phyloP scores from a whole-genome alignment of 495 filamentous ascomycete genomes.

The Neurospora intermedia region DNA sequence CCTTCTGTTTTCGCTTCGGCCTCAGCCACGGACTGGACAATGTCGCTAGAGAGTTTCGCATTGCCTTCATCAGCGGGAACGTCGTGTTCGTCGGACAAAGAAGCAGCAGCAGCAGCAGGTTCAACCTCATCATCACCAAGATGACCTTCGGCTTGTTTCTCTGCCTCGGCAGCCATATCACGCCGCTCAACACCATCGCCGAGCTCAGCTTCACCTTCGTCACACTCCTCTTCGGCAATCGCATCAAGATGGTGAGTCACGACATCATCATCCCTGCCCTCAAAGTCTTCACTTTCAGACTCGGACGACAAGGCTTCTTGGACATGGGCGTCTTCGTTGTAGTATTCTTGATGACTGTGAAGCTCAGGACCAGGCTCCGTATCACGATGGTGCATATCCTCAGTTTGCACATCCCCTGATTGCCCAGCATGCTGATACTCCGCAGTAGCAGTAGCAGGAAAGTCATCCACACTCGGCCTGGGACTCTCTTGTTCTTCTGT shows the following conservation, averaged over 20 bases:
- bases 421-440: not conserved
- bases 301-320: not conserved
- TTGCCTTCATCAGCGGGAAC: not conserved
- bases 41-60: not conserved
- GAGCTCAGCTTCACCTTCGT: not conserved
- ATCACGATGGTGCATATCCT: not conserved
- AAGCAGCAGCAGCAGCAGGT: not conserved
- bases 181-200: not conserved
- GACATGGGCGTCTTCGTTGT: not conserved
- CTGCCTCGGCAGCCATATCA: not conserved
- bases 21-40: not conserved
- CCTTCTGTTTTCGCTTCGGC: not conserved
- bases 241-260: not conserved
- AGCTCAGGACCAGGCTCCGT: not conserved
- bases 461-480: not conserved
- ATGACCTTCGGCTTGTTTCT: not conserved
- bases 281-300: not conserved
- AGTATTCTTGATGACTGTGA: not conserved
- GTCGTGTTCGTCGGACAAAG: not conserved
- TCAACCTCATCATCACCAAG: not conserved
- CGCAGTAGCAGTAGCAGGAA: not conserved
- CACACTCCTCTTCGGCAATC: not conserved
- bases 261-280: not conserved
- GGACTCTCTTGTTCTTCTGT: not conserved
- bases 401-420: no score